Evolutionary conservation across 495 filamentous ascomycete genomes (phyloP).

Genomic region (Beverwykella pulmonaria): DNA sequence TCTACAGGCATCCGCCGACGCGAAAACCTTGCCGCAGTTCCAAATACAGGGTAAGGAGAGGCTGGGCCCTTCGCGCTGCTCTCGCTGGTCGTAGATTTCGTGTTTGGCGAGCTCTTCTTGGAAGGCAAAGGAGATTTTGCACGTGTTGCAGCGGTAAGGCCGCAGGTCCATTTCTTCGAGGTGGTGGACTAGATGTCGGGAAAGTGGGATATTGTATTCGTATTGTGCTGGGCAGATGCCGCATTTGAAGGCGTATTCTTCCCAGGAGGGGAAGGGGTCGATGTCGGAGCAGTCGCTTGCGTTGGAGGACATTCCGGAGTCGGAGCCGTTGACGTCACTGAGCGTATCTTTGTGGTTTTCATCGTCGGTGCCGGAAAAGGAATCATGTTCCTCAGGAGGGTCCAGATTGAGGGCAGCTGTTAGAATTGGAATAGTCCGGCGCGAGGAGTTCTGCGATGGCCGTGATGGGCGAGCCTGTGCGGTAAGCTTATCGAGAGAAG

Average conservation of each 20-base stretch:
- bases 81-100: not conserved
- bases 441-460: not conserved
- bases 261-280: not conserved
- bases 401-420: not conserved
- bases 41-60: not conserved
- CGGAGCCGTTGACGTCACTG: not conserved
- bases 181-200: slow-evolving; percentile 1
- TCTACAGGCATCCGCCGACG: not conserved
- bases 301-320: not conserved
- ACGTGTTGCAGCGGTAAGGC: slow-evolving; percentile 1
- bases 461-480: not conserved
- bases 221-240: slow-evolving; percentile 4
- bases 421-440: not conserved
- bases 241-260: not conserved
- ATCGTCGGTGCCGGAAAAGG: not conserved
- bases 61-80: not conserved
- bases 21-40: slow-evolving; percentile 6
- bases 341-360: not conserved
- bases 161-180: not conserved
- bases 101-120: not conserved
- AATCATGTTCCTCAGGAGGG: not conserved
- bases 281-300: not conserved
- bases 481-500: not conserved
- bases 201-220: not conserved
- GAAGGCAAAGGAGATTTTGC: not conserved